A percentile compares a stretch with the other conserved stretches of the same genome.
These are phyloP conservation scores for Metarhizium humberi DNA, from an alignment of 2,329 filamentous ascomycete genomes.

Conservation along the genomic window DNA sequence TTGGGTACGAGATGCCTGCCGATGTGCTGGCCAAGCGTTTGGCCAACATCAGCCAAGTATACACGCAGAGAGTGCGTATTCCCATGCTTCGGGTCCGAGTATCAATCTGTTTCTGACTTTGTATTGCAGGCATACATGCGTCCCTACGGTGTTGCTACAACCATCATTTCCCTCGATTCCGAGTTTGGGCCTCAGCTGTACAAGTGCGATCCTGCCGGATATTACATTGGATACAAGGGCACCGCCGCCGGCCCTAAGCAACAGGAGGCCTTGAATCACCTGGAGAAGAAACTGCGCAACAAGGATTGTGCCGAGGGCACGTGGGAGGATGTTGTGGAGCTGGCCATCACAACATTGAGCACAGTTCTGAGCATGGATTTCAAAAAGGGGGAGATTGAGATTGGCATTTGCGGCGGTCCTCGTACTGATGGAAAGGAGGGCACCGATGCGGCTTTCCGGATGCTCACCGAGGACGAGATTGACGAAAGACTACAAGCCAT, in stretches of 20 bases:
- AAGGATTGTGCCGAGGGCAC: conserved; percentile 86
- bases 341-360: conserved; percentile 91
- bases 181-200: conserved; percentile 91
- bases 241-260: conserved; percentile 96
- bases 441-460: conserved; percentile 70
- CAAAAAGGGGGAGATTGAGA: conserved; percentile 98
- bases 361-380: conserved; percentile 97
- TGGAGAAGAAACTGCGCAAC: conserved; percentile 99
- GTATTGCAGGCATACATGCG: conserved; percentile 76
- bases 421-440: conserved; percentile 74
- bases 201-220: conserved; percentile 97
- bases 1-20: conserved; percentile 98
- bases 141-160: conserved; percentile 90
- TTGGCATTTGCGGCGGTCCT: conserved; percentile 91
- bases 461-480: conserved; percentile 93
- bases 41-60: conserved; percentile 98
- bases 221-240: conserved; percentile 97
- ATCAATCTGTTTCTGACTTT: not conserved
- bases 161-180: conserved; percentile 85
- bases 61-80: conserved; percentile 76
- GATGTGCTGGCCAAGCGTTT: conserved; percentile 93
- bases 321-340: conserved; percentile 97
- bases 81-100: not conserved
- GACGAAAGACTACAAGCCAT: conserved; percentile 97
- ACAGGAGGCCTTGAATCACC: conserved; percentile 94